Conservation (phyloP, 257 asterid species). For the Plantago elongata region DNA sequence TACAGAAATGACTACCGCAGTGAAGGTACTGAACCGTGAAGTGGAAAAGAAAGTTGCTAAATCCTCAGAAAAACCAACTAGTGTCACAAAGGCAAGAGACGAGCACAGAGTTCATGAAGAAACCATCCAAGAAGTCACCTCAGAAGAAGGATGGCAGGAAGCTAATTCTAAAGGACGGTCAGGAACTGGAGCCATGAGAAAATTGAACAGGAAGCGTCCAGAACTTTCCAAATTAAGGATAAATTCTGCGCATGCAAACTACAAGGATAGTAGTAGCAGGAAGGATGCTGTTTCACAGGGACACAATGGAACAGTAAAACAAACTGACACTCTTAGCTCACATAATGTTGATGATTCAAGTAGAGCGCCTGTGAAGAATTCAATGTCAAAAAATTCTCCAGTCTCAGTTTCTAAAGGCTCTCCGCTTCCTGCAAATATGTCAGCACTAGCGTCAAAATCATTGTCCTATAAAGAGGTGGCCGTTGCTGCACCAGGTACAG, state of each 20-base stretch:
- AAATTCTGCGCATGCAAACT: conserved; percentile 39
- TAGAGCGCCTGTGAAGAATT: conserved; percentile 38
- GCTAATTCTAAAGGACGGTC: conserved; percentile 78
- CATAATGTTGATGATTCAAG: conserved; percentile 39
- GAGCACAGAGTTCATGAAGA: conserved; percentile 32
- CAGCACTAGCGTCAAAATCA: conserved; percentile 75
- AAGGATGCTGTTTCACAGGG: conserved; percentile 59
- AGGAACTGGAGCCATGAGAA: conserved; percentile 50
- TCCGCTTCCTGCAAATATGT: conserved; percentile 45
- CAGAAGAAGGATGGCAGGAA: conserved; percentile 97
- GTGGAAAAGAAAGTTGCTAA: conserved; percentile 34
- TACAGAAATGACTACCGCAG: conserved; percentile 25
- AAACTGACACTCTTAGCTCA: conserved; percentile 29
- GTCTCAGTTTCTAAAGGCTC: conserved; percentile 43
- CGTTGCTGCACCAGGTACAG: conserved; percentile 90
- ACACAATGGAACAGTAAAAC: conserved; percentile 46
- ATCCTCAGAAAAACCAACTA: conserved; percentile 28
- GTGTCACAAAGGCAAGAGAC: conserved; percentile 21
- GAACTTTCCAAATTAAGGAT: conserved; percentile 67
- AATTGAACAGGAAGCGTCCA: conserved; percentile 56
- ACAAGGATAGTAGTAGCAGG: conserved; percentile 39
- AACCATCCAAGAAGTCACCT: conserved; percentile 39
- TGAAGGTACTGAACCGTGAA: conserved; percentile 32
- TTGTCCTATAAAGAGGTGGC: conserved; percentile 97
- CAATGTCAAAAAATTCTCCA: conserved; percentile 39